phyloP scores from a whole-genome alignment of 306 rosid species.

The Ochetophila trinervis region DNA sequence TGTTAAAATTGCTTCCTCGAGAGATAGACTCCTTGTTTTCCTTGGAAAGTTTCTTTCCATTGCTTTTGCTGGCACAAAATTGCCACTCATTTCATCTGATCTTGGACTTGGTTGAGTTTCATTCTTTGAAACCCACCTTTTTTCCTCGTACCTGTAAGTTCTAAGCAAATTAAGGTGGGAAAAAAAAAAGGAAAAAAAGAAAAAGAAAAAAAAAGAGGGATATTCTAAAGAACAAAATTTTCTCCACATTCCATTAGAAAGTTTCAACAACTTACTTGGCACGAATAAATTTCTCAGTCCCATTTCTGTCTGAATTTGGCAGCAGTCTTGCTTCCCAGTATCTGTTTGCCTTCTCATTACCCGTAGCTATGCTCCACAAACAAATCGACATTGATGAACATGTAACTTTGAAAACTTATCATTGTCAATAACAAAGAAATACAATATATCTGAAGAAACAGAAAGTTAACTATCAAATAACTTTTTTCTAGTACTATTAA shows the following conservation, averaged over 20 bases:
- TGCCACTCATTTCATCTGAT: conserved; percentile 31
- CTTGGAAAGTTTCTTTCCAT: conserved; percentile 31
- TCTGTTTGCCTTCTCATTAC: conserved; percentile 65
- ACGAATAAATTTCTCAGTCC: conserved; percentile 51
- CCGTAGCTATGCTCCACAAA: conserved; percentile 45
- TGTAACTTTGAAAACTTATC: neutral
- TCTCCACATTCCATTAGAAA: conserved; percentile 11
- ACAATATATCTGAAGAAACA: conserved; percentile 1
- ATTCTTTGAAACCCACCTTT: conserved; percentile 51
- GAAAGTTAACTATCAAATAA: neutral
- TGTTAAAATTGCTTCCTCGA: conserved; percentile 66
- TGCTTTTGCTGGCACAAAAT: conserved; percentile 23
- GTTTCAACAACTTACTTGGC: conserved; percentile 54
- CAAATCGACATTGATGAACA: neutral
- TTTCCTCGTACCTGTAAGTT: conserved; percentile 67
- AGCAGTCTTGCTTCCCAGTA: conserved; percentile 82
- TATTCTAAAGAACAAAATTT: conserved; percentile 16
- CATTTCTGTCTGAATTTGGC: conserved; percentile 45
- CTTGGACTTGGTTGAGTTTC: conserved; percentile 31
- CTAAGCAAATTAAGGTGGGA: conserved; percentile 22
- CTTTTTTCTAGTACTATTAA: conserved; percentile 17
- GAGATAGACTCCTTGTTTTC: conserved; percentile 59
- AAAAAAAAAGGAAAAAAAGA: too few species aligned
- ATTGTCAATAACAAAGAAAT: neutral
- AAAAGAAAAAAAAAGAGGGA: conserved; percentile 18